Percentiles rank a stretch among this genome's conserved stretches.
phyloP scores from a whole-genome alignment of 2,329 filamentous ascomycete genomes.

The Proliferodiscus dingleyae region DNA sequence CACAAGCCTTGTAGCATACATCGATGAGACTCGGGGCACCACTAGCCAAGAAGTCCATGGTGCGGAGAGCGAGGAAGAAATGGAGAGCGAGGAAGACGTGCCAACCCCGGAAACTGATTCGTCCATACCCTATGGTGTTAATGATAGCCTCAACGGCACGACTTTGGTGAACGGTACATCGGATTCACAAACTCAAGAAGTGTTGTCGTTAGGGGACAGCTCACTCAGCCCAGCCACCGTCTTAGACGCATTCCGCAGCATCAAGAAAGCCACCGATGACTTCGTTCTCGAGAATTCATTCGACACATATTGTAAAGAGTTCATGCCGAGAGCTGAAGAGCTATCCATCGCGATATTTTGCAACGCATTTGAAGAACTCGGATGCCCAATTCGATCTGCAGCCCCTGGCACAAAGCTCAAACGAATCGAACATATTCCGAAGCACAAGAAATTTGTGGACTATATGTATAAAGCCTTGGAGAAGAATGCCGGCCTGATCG shows the following conservation, averaged over 20 bases:
- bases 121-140: no score
- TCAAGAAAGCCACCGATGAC: slow-evolving; percentile 12
- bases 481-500: slow-evolving; percentile 20
- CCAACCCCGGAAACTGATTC: no score
- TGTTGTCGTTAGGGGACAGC: no score
- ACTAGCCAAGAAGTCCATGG: no score
- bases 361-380: slow-evolving; percentile 31
- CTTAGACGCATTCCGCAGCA: slow-evolving; percentile 12
- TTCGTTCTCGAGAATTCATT: slow-evolving; percentile 12
- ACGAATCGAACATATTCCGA: slow-evolving; percentile 16
- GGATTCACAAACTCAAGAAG: no score
- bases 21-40: no score
- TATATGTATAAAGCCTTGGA: slow-evolving; percentile 30
- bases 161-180: no score
- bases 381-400: slow-evolving; percentile 23
- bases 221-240: no score
- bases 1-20: no score
- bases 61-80: no score
- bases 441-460: slow-evolving; percentile 26
- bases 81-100: no score
- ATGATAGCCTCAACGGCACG: no score
- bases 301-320: slow-evolving; percentile 22
- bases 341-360: slow-evolving; percentile 31
- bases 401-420: slow-evolving; percentile 21
- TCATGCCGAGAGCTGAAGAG: slow-evolving; percentile 26